These are phyloP conservation scores for Starmerella sp. DNA, from an alignment of 805 yeast species.

Conservation along the genomic window DNA sequence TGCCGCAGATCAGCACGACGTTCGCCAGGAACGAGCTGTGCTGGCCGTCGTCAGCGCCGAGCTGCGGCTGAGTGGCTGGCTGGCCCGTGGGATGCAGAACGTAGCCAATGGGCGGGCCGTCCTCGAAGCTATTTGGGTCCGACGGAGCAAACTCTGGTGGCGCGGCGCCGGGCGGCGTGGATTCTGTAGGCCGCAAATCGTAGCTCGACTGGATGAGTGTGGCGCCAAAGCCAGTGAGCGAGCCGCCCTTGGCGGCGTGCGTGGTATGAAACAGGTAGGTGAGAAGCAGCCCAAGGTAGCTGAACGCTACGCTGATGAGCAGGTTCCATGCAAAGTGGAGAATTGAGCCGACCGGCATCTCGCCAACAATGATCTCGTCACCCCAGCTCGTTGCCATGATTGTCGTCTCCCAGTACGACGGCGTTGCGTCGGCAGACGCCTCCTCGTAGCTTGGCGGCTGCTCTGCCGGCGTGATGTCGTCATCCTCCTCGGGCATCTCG, in stretches of 20 bases:
- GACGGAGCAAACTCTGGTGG: constrained; percentile 39
- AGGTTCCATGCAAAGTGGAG: constrained; percentile 84
- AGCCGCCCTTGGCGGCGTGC: constrained; percentile 93
- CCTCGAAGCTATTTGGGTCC: constrained; percentile 49
- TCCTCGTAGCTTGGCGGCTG: constrained; percentile 84
- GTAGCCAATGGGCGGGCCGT: constrained; percentile 20
- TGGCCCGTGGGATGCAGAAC: constrained; percentile 20
- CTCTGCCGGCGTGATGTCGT: constrained; percentile 35
- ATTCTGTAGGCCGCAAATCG: constrained; percentile 40
- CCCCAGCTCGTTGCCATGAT: constrained; percentile 61
- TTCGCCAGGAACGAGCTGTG: constrained; percentile 24
- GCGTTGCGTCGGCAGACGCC: constrained; percentile 86
- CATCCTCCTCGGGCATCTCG: constrained; percentile 17
- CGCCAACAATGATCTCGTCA: constrained; percentile 89
- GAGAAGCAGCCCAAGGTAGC: constrained; percentile 81
- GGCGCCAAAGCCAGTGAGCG: constrained; percentile 81
- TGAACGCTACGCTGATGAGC: constrained; percentile 81
- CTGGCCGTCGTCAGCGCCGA: neutral
- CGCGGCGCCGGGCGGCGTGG: constrained; percentile 21
- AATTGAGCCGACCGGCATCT: constrained; percentile 88
- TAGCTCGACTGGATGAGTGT: constrained; percentile 67
- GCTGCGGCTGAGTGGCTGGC: constrained; percentile 7
- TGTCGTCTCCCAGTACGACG: constrained; percentile 93
- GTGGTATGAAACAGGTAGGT: constrained; percentile 89
- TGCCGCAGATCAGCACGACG: constrained; percentile 56